Evolutionary conservation across 2,329 filamentous ascomycete species (phyloP).

Genomic region (Fusarium zealandicum): DNA sequence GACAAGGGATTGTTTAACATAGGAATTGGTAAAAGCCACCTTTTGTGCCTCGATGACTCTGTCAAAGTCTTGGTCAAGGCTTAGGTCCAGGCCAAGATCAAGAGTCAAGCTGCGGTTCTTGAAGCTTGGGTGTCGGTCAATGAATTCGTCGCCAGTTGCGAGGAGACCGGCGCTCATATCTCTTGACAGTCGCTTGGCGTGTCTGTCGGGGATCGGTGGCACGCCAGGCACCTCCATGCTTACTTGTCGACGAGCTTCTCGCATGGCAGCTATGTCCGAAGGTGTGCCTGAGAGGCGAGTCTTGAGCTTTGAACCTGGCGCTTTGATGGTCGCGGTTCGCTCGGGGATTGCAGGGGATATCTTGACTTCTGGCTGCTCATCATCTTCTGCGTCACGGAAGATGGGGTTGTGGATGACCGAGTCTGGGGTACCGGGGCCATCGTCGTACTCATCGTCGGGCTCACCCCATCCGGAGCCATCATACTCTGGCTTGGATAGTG

Average conservation of each 20-base stretch:
- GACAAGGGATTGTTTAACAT: slow-evolving; percentile 34
- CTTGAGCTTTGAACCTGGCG: slow-evolving; percentile 85
- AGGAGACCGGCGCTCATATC: slow-evolving; percentile 53
- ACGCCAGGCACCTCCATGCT: slow-evolving; percentile 73
- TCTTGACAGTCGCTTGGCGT: slow-evolving; percentile 62
- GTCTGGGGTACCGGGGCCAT: slow-evolving; percentile 78
- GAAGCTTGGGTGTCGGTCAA: slow-evolving; percentile 74
- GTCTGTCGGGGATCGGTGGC: slow-evolving; percentile 67
- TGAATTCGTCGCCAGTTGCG: slow-evolving; percentile 50
- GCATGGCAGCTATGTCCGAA: slow-evolving; percentile 83
- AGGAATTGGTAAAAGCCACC: slow-evolving; percentile 61
- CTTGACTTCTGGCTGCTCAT: slow-evolving; percentile 54
- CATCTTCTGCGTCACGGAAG: slow-evolving; percentile 47
- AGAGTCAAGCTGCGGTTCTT: slow-evolving; percentile 85
- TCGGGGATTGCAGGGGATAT: slow-evolving; percentile 77
- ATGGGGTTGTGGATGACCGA: slow-evolving; percentile 87
- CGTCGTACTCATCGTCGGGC: slow-evolving; percentile 58
- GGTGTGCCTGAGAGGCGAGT: slow-evolving; percentile 88
- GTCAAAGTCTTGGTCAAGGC: slow-evolving; percentile 91
- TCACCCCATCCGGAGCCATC: slow-evolving; percentile 69
- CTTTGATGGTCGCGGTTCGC: slow-evolving; percentile 85
- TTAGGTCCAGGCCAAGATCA: slow-evolving; percentile 82
- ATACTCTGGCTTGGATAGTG: slow-evolving; percentile 67
- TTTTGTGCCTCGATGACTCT: slow-evolving; percentile 96
- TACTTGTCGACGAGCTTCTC: slow-evolving; percentile 82